These are phyloP conservation scores for Candida yuanshanica DNA, from an alignment of 805 yeast species.

Conservation along the genomic window DNA sequence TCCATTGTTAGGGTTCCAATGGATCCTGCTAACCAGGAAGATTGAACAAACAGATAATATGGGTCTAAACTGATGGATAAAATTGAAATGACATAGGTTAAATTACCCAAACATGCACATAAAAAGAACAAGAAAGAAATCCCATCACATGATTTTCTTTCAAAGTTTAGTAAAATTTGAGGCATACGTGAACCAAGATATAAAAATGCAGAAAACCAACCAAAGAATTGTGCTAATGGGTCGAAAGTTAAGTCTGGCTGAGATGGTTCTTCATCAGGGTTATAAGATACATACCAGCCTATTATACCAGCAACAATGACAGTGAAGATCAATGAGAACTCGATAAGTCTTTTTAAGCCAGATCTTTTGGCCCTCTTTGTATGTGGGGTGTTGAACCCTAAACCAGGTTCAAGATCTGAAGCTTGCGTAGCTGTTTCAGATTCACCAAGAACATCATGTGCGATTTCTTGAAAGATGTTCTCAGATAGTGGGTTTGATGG, in stretches of 20 bases:
- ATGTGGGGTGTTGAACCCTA: constrained; percentile 17
- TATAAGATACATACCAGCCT: constrained; percentile 80
- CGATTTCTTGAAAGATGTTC: constrained; percentile 59
- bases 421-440: constrained; percentile 11
- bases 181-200: constrained; percentile 90
- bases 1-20: constrained; percentile 83
- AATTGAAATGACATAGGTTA: constrained; percentile 85
- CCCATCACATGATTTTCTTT: constrained; percentile 91
- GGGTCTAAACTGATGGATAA: constrained; percentile 66
- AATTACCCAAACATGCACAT: constrained; percentile 92
- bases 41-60: constrained; percentile 70
- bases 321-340: constrained; percentile 46
- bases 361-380: constrained; percentile 18
- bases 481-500: constrained; percentile 85
- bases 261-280: constrained; percentile 28
- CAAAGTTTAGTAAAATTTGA: constrained; percentile 78
- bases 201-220: constrained; percentile 67
- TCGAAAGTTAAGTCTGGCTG: constrained; percentile 53
- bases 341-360: constrained; percentile 21
- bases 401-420: constrained; percentile 7
- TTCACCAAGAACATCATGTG: constrained; percentile 36
- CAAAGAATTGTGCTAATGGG: constrained; percentile 80
- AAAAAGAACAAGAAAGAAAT: constrained; percentile 88
- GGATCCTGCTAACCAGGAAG: constrained; percentile 91
- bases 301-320: constrained; percentile 75